A percentile compares a stretch with the other conserved stretches of the same genome.
These are phyloP conservation scores for Sisymbrium irio DNA, from an alignment of 345 rosid species.

Conservation along the genomic window DNA sequence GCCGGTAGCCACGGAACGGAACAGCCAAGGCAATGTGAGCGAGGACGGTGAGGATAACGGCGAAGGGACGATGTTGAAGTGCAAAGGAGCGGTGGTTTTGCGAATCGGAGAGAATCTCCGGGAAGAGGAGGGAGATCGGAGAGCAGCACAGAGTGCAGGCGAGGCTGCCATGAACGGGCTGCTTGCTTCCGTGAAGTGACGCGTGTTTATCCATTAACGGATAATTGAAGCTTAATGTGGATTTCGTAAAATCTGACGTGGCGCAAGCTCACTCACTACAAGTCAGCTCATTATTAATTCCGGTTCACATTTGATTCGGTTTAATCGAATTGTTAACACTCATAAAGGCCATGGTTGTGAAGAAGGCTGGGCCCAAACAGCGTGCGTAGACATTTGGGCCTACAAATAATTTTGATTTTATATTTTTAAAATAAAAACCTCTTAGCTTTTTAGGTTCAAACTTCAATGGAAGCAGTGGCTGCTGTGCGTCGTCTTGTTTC, in stretches of 20 bases:
- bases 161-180: slow-evolving; percentile 38
- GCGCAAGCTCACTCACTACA: background rate
- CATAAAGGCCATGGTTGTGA: too few species aligned
- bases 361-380: slow-evolving; percentile 11
- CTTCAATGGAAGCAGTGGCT: slow-evolving; percentile 35
- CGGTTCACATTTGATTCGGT: background rate
- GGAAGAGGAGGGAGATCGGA: slow-evolving; percentile 17
- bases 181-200: slow-evolving; percentile 25
- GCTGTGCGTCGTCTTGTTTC: slow-evolving; percentile 19
- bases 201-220: slow-evolving; percentile 27
- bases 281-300: background rate
- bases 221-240: slow-evolving; percentile 12
- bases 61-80: background rate
- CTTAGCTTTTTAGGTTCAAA: slow-evolving; percentile 5
- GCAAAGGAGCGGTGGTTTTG: background rate
- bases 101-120: slow-evolving; percentile 22
- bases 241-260: slow-evolving; percentile 28
- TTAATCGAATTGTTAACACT: too few species aligned
- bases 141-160: slow-evolving; percentile 11
- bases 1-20: background rate
- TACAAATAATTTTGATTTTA: background rate
- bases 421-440: too few species aligned
- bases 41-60: background rate
- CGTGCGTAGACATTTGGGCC: slow-evolving; percentile 9
- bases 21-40: background rate